A percentile compares a stretch with the other conserved stretches of the same genome.
Evolutionary conservation across 2,329 filamentous ascomycete species (phyloP).

Genomic region (Fusarium sterilihyphosum): DNA sequence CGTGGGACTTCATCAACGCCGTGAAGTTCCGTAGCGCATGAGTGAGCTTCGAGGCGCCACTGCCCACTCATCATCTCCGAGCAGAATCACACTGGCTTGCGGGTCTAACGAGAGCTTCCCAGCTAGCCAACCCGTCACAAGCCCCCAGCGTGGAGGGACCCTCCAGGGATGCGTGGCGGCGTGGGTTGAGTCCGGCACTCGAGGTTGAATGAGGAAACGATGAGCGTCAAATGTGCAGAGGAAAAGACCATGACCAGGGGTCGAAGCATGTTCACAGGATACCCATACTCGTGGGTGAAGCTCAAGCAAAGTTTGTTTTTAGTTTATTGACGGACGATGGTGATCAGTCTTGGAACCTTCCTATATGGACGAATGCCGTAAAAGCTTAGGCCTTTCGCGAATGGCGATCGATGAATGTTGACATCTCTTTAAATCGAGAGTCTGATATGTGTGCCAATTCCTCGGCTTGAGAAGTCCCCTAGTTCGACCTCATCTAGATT

Average conservation of each 20-base stretch:
- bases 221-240: slow-evolving; percentile 20
- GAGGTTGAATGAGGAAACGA: slow-evolving; percentile 21
- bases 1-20: slow-evolving; percentile 29
- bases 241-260: neutral
- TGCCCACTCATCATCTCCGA: slow-evolving; percentile 41
- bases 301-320: slow-evolving; percentile 10
- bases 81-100: slow-evolving; percentile 28
- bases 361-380: slow-evolving; percentile 3
- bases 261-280: neutral
- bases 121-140: slow-evolving; percentile 21
- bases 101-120: slow-evolving; percentile 20
- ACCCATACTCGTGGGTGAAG: neutral
- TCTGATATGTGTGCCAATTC: neutral
- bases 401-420: slow-evolving; percentile 9
- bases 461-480: neutral
- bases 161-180: slow-evolving; percentile 31
- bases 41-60: slow-evolving; percentile 13
- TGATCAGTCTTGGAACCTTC: neutral
- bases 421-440: neutral
- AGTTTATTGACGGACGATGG: neutral
- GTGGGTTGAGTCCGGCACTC: slow-evolving; percentile 20
- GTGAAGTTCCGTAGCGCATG: slow-evolving; percentile 28
- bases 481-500: neutral
- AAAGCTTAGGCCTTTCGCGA: neutral
- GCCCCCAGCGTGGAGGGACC: slow-evolving; percentile 19